A percentile compares a stretch with the other conserved stretches of the same genome.
These are phyloP conservation scores for Daldinia bambusicola DNA, from an alignment of 495 filamentous ascomycete species.

Conservation along the genomic window DNA sequence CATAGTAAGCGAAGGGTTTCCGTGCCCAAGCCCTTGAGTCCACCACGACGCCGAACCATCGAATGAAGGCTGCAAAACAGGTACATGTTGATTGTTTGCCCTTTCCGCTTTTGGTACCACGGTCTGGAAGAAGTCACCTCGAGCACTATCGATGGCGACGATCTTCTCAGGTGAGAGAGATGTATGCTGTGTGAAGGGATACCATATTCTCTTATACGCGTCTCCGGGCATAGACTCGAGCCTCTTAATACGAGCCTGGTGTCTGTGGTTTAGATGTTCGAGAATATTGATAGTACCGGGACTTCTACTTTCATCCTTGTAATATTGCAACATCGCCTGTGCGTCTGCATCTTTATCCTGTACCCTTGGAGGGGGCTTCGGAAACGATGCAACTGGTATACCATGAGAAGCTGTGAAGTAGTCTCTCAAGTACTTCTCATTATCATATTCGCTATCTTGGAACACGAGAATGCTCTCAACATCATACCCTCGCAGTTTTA, in stretches of 20 bases:
- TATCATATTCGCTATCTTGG: constrained; percentile 68
- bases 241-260: constrained; percentile 61
- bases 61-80: constrained; percentile 68
- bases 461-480: constrained; percentile 73
- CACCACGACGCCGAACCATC: constrained; percentile 87
- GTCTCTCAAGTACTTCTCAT: constrained; percentile 68
- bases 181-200: constrained; percentile 84
- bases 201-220: constrained; percentile 74
- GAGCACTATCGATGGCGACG: constrained; percentile 76
- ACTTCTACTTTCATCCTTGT: constrained; percentile 57
- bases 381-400: constrained; percentile 64
- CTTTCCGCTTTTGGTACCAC: constrained; percentile 38
- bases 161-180: constrained; percentile 67
- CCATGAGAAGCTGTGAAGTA: constrained; percentile 68
- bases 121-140: constrained; percentile 78
- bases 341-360: constrained; percentile 53
- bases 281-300: constrained; percentile 49
- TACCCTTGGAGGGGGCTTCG: constrained; percentile 60
- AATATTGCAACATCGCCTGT: constrained; percentile 68
- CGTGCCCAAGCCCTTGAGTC: constrained; percentile 85
- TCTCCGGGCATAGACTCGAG: constrained; percentile 67
- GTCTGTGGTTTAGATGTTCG: constrained; percentile 59
- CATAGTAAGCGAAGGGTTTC: constrained; percentile 71
- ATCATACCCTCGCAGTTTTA: constrained; percentile 78
- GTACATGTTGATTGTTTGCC: constrained; percentile 16